These are phyloP conservation scores for Rhizomucor pusillus DNA, from an alignment of 371 early-diverging fungal genomes.

Conservation along the genomic window DNA sequence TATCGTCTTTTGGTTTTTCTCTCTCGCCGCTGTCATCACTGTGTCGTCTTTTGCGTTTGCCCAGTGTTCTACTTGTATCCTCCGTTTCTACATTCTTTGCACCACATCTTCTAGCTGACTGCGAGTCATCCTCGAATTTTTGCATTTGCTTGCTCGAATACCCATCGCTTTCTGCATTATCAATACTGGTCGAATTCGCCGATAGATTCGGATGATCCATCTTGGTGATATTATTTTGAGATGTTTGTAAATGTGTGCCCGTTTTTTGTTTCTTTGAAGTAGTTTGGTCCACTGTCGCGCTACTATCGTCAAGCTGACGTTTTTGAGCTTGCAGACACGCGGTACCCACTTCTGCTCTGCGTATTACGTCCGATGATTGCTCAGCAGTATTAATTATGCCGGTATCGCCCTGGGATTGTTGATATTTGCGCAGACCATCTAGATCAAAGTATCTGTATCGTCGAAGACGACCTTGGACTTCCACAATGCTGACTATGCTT, in stretches of 20 bases:
- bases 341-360: neutral
- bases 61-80: conserved; percentile 9
- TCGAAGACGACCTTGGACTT: conserved; percentile 6
- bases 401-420: neutral
- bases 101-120: neutral
- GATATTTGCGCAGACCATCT: conserved; percentile 4
- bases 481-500: conserved; percentile 3
- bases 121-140: neutral
- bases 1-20: too few species aligned
- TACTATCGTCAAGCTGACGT: neutral
- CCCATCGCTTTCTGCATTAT: too few species aligned
- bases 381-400: neutral
- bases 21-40: too few species aligned
- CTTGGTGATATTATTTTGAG: neutral
- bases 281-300: neutral
- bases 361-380: neutral
- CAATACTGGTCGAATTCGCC: too few species aligned
- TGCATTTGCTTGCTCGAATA: neutral
- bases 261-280: neutral
- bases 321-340: neutral
- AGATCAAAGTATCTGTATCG: conserved; percentile 17
- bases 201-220: neutral
- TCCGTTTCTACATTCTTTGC: conserved; percentile 5
- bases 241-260: neutral
- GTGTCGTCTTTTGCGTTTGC: conserved; percentile 8